Base-by-base conservation (phyloP, 2,329 filamentous ascomycete genomes). In the Monilinia laxa region DNA sequence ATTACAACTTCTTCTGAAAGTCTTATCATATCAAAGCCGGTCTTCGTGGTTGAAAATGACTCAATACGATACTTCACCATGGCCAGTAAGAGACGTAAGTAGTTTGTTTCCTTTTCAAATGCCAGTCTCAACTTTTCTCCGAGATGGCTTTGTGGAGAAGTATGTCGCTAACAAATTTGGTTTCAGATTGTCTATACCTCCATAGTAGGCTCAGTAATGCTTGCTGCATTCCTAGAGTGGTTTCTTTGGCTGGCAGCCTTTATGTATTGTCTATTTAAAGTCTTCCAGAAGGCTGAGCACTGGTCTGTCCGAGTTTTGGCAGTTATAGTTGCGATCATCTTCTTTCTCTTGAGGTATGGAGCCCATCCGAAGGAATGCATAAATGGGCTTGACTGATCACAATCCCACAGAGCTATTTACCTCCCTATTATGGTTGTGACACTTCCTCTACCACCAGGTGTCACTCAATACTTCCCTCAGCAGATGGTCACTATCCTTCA, bases 401-500 rank as follows among this genome's bases (percentile, higher is more conserved):
- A 55, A 31, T 64, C 40, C 38, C 64, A 53, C 72, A 95, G 92
- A 74, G 83, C 84, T 65, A 90, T 96, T 49, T 98, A 97, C 78
- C 82, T 98, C 38, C 94, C 94, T 0, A 90, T 97, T 71, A 97
- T 98, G 93, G 79, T 97, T 28, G 92, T 97, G 58, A 98, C 93
- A 0, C 82, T 98, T 5, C 94, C 94, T 0, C 82, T 98, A 3
- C 94, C 94, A 0, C 79, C 82, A 25, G 84, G 87, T 67, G 82
- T 97, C 56, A 88, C 88, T 10, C 82, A 85, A 68, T 84, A 90
- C 72, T 96, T 94, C 79, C 93, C 94, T 0, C 65, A 77, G 3
- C 64, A 78, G 1, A 85, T 95, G 82, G 90, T 95, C 52, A 78
- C 77, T 2, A 83, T 90, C 57, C 83, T 98, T 18, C 93, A 97